Evolutionary conservation across 2,329 filamentous ascomycete species (phyloP).

Genomic region (Pseudogymnoascus pannorum): DNA sequence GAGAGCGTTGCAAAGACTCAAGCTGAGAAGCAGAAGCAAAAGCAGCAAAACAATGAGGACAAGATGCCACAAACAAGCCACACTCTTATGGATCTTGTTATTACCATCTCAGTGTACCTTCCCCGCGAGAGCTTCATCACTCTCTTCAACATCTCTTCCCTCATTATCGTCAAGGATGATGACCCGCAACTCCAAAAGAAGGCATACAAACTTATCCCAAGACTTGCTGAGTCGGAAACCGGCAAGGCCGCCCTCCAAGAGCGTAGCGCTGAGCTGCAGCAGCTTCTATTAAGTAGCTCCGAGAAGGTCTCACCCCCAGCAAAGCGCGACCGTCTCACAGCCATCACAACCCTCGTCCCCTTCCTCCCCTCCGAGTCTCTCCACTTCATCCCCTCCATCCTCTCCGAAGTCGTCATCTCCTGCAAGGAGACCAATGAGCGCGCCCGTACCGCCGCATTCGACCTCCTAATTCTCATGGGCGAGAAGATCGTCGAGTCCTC

Average conservation of each 20-base stretch:
- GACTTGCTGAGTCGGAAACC: constrained; percentile 71
- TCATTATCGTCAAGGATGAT: constrained; percentile 71
- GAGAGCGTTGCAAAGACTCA: constrained; percentile 55
- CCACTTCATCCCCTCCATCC: constrained; percentile 85
- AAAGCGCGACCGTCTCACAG: constrained; percentile 75
- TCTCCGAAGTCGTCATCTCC: constrained; percentile 91
- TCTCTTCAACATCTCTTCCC: constrained; percentile 78
- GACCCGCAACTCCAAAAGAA: constrained; percentile 98
- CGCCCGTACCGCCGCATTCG: constrained; percentile 81
- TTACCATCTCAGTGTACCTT: constrained; percentile 90
- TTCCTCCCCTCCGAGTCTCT: constrained; percentile 70
- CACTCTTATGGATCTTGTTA: constrained; percentile 92
- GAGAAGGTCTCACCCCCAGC: constrained; percentile 84
- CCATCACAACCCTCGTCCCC: constrained; percentile 72
- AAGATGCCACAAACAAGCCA: constrained; percentile 89
- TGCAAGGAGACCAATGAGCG: constrained; percentile 98
- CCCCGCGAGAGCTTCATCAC: constrained; percentile 76
- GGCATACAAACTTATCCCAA: constrained; percentile 94
- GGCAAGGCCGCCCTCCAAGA: constrained; percentile 71
- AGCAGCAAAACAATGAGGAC: constrained; percentile 46
- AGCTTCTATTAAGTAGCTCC: constrained; percentile 68
- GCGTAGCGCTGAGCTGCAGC: constrained; percentile 70
- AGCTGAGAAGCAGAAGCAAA: constrained; percentile 54
- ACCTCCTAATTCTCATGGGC: constrained; percentile 81
- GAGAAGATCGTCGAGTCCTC: constrained; percentile 63